A percentile compares a stretch with the other conserved stretches of the same genome.
phyloP scores from a whole-genome alignment of 306 rosid species.

The Corylus avellana region DNA sequence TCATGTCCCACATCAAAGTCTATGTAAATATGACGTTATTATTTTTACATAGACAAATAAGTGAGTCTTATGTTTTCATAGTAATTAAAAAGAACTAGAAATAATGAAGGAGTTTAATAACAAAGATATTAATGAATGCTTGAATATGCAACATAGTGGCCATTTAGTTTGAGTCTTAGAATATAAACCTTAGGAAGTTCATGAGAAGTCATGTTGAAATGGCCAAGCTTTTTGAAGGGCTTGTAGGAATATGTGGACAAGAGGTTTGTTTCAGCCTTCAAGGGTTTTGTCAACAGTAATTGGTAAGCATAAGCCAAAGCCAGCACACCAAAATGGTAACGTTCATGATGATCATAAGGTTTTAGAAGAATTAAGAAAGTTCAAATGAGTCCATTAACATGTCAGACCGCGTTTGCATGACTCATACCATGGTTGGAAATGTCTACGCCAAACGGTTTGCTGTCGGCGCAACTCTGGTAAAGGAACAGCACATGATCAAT shows the following conservation, averaged over 20 bases:
- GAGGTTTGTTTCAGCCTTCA: conserved; percentile 35
- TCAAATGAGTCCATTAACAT: conserved; percentile 39
- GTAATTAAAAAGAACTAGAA: no score
- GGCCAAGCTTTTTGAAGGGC: conserved; percentile 33
- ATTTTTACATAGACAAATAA: no score
- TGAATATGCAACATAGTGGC: no score
- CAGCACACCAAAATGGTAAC: neutral
- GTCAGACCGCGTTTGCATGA: conserved; percentile 48
- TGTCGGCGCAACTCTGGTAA: conserved; percentile 46
- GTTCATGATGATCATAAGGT: neutral
- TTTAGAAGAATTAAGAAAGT: no score
- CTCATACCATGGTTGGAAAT: conserved; percentile 40
- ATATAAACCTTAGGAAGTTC: conserved; percentile 20
- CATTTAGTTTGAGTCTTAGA: no score
- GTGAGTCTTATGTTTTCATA: no score
- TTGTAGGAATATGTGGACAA: conserved; percentile 12
- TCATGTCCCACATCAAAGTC: no score
- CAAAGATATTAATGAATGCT: no score
- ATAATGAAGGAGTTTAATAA: no score
- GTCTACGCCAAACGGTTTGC: conserved; percentile 40
- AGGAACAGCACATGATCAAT: conserved; percentile 41
- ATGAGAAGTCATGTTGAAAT: conserved; percentile 29
- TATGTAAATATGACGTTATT: no score
- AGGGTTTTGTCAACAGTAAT: conserved; percentile 7
- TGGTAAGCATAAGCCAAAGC: neutral